Base-by-base conservation (phyloP, 768 basidiomycete species). In the Hortiboletus campestris region DNA sequence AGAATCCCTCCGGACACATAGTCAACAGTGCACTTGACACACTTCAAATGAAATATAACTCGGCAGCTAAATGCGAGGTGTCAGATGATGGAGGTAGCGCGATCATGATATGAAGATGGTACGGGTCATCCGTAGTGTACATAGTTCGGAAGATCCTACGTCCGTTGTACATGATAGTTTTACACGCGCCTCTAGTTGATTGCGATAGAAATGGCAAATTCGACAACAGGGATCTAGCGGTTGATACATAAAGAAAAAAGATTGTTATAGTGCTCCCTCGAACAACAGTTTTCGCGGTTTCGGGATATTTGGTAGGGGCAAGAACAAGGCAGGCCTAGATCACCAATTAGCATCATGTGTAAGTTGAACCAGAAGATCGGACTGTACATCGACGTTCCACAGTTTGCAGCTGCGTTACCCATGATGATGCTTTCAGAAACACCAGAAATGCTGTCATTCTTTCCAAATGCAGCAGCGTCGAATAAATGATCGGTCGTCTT, bases 401-500 rank as follows among this genome's bases (percentile, higher is more conserved):
- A 95, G 65, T 85, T 89, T 6, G 93, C 89, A 1, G 95, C 94
- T 36, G 95, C 87, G 65, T 96, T 97, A 32, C 95, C 95, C 94
- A 99, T 95, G 72, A 99, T 98, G 69, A 99, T 99, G 69, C 96
- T 98, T 72, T 99, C 97, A 19, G 97, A 98, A 7, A 99, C 96
- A 48, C 97, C 97, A 31, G 92, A 87, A 51, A 99, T 97, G 53
- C 82, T 84, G 67, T 99, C 97, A 47, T 86, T 93, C 74, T 98
- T 98, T 12, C 94, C 93, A 70, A 89, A 95, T 3, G 97, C 91
- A 11, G 97, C 89, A 3, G 97, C 97, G 67, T 99, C 94, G 74
- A 99, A 99, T 56, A 99, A 75, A 72, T 99, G 97, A 76, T 99
- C 97, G 14, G 97, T 99, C 16, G 97, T 98, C 78, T 98, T 98